phyloP scores from a whole-genome alignment of 176 grass and related monocot genomes.

The Eragrostis nindensis region DNA sequence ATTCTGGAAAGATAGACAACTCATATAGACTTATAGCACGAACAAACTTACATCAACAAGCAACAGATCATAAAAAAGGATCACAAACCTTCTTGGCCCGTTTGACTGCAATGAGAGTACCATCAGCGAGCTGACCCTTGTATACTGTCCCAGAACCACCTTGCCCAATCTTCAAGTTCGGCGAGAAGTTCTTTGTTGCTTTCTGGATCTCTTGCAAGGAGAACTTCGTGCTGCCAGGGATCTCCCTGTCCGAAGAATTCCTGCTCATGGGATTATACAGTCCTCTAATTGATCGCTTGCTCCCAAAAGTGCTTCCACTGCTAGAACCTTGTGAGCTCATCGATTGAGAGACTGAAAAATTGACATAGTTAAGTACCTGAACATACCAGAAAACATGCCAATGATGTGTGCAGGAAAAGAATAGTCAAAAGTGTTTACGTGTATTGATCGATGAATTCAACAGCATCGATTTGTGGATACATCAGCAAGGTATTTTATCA shows the following conservation, averaged over 20 bases:
- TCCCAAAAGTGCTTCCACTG: slow-evolving; percentile 51
- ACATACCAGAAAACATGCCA: background rate
- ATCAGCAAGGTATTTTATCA: background rate
- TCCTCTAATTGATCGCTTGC: slow-evolving; percentile 38
- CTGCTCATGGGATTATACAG: slow-evolving; percentile 35
- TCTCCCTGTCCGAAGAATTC: slow-evolving; percentile 50
- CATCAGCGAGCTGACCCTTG: slow-evolving; percentile 69
- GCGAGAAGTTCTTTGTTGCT: slow-evolving; percentile 84
- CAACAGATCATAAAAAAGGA: slow-evolving; percentile 16
- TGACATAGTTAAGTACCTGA: slow-evolving; percentile 16
- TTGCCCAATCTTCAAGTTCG: slow-evolving; percentile 75
- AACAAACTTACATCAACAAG: background rate
- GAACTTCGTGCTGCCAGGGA: slow-evolving; percentile 60
- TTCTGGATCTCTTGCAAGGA: slow-evolving; percentile 79
- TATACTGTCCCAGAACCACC: slow-evolving; percentile 86
- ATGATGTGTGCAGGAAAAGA: slow-evolving; percentile 6
- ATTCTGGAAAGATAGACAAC: slow-evolving; percentile 50
- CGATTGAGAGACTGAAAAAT: slow-evolving; percentile 46
- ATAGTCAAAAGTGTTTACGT: slow-evolving; percentile 11
- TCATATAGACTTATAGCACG: background rate
- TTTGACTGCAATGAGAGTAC: slow-evolving; percentile 75
- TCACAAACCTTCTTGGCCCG: slow-evolving; percentile 73
- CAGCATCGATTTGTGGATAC: background rate
- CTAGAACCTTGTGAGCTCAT: slow-evolving; percentile 51
- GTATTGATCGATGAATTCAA: slow-evolving; percentile 1